Evolutionary conservation across 2,329 filamentous ascomycete species (phyloP).

Genomic region (Fusarium stilboides): DNA sequence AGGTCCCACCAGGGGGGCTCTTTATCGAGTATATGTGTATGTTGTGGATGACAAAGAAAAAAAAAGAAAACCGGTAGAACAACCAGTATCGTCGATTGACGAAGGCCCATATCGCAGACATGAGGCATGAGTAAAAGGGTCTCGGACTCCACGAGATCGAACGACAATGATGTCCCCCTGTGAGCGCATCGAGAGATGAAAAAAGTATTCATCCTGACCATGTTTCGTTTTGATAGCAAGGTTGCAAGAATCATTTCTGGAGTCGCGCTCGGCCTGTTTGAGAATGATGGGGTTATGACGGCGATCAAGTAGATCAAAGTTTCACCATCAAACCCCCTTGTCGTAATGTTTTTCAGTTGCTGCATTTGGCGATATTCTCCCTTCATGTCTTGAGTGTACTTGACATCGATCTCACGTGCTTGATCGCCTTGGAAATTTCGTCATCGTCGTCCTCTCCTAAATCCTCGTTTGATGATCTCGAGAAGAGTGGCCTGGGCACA

Average conservation of each 20-base stretch:
- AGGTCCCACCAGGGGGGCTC: slow-evolving; percentile 32
- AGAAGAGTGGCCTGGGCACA: slow-evolving; percentile 51
- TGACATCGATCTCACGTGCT: slow-evolving; percentile 53
- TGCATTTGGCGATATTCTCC: slow-evolving; percentile 2
- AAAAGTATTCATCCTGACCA: neutral
- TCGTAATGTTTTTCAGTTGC: slow-evolving; percentile 11
- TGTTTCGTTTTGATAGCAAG: slow-evolving; percentile 22
- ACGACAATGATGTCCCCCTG: neutral
- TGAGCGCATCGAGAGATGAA: neutral
- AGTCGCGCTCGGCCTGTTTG: slow-evolving; percentile 12
- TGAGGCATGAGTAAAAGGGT: slow-evolving; percentile 14
- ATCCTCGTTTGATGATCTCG: slow-evolving; percentile 37
- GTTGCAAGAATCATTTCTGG: neutral
- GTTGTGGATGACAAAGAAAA: slow-evolving; percentile 4
- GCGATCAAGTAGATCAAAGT: slow-evolving; percentile 32
- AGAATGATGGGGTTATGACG: slow-evolving; percentile 22
- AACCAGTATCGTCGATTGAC: slow-evolving; percentile 40
- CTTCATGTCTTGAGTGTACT: slow-evolving; percentile 50
- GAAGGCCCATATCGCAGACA: slow-evolving; percentile 41
- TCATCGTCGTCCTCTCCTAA: slow-evolving; percentile 53
- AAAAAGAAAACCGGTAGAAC: slow-evolving; percentile 24
- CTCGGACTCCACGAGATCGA: neutral
- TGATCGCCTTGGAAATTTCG: slow-evolving; percentile 49
- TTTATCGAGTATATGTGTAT: slow-evolving; percentile 1
- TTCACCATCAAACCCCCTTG: slow-evolving; percentile 17